phyloP scores from a whole-genome alignment of 148 eudicot species.

The Amaranthus palmeri region DNA sequence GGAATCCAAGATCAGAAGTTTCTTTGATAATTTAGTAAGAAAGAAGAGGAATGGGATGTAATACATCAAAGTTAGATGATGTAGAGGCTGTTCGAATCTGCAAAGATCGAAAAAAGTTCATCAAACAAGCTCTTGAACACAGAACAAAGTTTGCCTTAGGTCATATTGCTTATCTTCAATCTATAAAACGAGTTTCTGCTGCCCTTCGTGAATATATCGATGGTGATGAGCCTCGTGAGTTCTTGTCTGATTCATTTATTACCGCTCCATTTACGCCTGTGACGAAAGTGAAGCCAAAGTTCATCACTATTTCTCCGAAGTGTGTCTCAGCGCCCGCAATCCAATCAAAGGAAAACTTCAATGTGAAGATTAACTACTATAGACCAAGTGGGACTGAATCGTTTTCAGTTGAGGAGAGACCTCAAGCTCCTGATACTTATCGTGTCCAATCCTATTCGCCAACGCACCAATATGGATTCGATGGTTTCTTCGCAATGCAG shows the following conservation, averaged over 20 bases:
- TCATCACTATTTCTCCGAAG: slow-evolving; percentile 72
- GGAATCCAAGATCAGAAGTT: slow-evolving; percentile 31
- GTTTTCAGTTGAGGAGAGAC: slow-evolving; percentile 68
- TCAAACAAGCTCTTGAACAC: slow-evolving; percentile 92
- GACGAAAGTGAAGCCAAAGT: slow-evolving; percentile 52
- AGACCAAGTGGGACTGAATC: slow-evolving; percentile 69
- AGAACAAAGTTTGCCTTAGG: slow-evolving; percentile 67
- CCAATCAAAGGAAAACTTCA: slow-evolving; percentile 40
- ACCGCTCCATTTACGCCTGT: slow-evolving; percentile 51
- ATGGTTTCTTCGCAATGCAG: slow-evolving; percentile 71
- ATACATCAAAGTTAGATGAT: slow-evolving; percentile 83
- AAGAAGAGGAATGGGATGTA: slow-evolving; percentile 78
- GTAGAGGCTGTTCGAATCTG: slow-evolving; percentile 92
- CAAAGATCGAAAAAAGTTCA: slow-evolving; percentile 79
- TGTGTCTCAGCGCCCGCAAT: slow-evolving; percentile 52
- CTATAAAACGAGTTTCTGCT: slow-evolving; percentile 71
- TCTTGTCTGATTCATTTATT: slow-evolving; percentile 52
- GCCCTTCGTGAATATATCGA: slow-evolving; percentile 87
- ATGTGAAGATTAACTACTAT: slow-evolving; percentile 57
- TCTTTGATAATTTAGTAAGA: slow-evolving; percentile 18
- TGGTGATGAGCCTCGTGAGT: slow-evolving; percentile 81
- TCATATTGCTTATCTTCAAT: slow-evolving; percentile 73
- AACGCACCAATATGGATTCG: slow-evolving; percentile 53
- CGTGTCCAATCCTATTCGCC: slow-evolving; percentile 66
- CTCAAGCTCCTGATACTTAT: slow-evolving; percentile 70